phyloP scores from a whole-genome alignment of 805 yeast genomes.

The Starmerella vitae region DNA sequence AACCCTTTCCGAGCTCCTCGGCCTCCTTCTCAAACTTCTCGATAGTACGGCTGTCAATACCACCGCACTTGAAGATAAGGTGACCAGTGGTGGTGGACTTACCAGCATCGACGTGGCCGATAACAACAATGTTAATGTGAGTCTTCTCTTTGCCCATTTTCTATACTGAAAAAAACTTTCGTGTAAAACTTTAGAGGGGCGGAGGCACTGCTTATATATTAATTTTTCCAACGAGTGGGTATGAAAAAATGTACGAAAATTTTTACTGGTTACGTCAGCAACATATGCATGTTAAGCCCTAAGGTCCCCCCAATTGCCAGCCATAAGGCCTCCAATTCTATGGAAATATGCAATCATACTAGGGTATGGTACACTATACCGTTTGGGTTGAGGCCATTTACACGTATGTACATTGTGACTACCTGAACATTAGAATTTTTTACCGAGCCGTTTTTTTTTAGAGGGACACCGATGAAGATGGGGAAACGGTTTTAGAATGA shows the following conservation, averaged over 20 bases:
- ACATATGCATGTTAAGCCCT: conserved; percentile 17
- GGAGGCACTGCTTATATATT: conserved; percentile 16
- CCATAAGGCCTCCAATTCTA: background rate
- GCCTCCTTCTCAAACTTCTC: conserved; percentile 98
- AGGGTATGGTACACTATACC: background rate
- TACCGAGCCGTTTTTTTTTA: too few relatives aligned
- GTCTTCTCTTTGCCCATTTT: conserved; percentile 79
- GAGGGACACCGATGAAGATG: too few relatives aligned
- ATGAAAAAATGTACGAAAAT: conserved; percentile 9
- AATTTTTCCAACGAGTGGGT: conserved; percentile 12
- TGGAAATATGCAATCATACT: background rate
- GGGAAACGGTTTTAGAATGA: too few relatives aligned
- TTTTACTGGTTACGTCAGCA: conserved; percentile 13
- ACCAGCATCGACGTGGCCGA: conserved; percentile 99
- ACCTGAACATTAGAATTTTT: too few relatives aligned
- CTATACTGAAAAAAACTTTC: conserved; percentile 1
- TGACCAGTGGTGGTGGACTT: conserved; percentile 99
- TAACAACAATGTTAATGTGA: conserved; percentile 99
- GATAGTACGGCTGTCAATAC: conserved; percentile 92
- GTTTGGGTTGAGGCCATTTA: background rate
- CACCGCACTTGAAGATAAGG: conserved; percentile 99
- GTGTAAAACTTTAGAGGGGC: conserved; percentile 2
- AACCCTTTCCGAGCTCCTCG: conserved; percentile 93
- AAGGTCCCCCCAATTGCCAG: conserved; percentile 1
- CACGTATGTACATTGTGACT: background rate